phyloP scores from a whole-genome alignment of 1,139 yeast genomes.

The Diutina sp. region DNA sequence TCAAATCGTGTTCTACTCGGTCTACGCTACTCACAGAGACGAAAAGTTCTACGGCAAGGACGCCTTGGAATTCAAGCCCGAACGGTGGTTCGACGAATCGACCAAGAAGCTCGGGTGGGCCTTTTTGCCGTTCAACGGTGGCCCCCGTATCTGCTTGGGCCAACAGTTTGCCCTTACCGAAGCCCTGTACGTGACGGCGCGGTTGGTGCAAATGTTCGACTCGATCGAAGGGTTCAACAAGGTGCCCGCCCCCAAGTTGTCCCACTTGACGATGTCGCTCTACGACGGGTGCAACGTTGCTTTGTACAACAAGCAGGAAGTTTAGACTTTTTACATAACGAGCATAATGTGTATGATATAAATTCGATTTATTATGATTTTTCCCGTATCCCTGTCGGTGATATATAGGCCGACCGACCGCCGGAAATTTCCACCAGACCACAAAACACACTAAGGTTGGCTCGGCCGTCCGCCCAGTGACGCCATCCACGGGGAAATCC shows the following conservation, averaged over 20 bases:
- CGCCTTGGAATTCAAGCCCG: constrained; percentile 36
- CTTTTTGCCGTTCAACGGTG: constrained; percentile 41
- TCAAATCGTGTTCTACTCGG: constrained; percentile 28
- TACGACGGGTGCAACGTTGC: constrained; percentile 2
- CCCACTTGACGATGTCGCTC: constrained; percentile 3
- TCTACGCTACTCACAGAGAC: constrained; percentile 34
- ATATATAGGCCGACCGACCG: not conserved
- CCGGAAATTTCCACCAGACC: not conserved
- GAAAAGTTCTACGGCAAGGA: constrained; percentile 32
- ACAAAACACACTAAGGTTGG: not conserved
- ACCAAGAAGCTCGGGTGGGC: constrained; percentile 34
- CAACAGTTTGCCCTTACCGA: constrained; percentile 45
- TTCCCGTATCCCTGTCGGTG: no score
- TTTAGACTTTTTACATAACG: not conserved
- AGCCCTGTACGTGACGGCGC: constrained; percentile 31
- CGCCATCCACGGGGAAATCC: not conserved
- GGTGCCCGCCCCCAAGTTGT: not conserved
- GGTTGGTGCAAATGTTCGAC: constrained; percentile 16
- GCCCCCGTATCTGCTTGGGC: constrained; percentile 37
- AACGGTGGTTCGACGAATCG: constrained; percentile 40
- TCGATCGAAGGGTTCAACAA: not conserved
- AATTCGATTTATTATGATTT: not conserved
- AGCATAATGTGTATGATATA: not conserved
- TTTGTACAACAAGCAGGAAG: not conserved
- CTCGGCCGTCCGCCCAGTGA: not conserved